phyloP scores from a whole-genome alignment of 2,329 filamentous ascomycete genomes.

The Alternaria gansuensis region DNA sequence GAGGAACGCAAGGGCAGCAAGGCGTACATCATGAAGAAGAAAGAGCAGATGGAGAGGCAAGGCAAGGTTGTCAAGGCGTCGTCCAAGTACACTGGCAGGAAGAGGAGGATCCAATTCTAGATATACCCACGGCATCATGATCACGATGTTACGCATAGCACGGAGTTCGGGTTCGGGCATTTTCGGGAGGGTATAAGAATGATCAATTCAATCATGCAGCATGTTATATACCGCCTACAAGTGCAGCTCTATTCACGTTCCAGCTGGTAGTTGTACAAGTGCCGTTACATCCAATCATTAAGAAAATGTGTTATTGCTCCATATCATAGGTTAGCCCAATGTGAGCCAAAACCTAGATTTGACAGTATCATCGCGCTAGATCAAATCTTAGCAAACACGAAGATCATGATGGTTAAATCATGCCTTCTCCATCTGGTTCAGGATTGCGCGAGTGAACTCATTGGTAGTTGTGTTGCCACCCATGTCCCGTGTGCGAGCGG shows the following conservation, averaged over 20 bases:
- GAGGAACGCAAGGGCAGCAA: conserved; percentile 81
- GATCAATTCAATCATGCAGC: conserved; percentile 49
- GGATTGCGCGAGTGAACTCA: conserved; percentile 92
- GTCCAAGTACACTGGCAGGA: conserved; percentile 93
- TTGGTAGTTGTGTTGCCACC: conserved; percentile 88
- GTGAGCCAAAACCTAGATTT: conserved; percentile 16
- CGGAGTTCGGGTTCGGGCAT: conserved; percentile 41
- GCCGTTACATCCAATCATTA: conserved; percentile 37
- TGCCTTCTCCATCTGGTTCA: conserved; percentile 87
- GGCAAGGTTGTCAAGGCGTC: conserved; percentile 92
- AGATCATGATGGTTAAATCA: conserved; percentile 27
- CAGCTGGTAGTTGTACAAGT: conserved; percentile 47
- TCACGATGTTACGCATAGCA: conserved; percentile 48
- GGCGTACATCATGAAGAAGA: conserved; percentile 84
- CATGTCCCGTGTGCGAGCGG: conserved; percentile 93
- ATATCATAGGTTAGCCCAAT: conserved; percentile 18
- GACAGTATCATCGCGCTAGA: conserved; percentile 26
- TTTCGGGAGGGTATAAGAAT: conserved; percentile 40
- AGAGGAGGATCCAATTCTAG: conserved; percentile 80
- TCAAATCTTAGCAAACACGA: conserved; percentile 26
- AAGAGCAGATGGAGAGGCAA: conserved; percentile 92
- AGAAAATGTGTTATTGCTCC: conserved; percentile 24
- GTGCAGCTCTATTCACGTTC: conserved; percentile 53
- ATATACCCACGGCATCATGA: conserved; percentile 34
- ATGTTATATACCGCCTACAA: conserved; percentile 55